These are phyloP conservation scores for Helianthus annuus DNA, from an alignment of 129 eudicot genomes.

Conservation along the genomic window DNA sequence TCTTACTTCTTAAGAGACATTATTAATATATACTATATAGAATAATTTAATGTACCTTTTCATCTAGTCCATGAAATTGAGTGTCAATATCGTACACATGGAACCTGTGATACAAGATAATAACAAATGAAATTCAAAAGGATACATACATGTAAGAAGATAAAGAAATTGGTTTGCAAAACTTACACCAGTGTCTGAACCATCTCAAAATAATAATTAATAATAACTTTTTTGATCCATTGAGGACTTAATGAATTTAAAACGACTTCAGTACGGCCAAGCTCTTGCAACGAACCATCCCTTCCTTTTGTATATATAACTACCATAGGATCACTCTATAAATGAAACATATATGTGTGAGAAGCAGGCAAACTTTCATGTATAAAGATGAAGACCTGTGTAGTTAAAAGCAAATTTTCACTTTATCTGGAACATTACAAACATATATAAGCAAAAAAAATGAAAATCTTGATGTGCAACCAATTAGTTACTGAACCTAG, in stretches of 20 bases:
- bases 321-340: constrained; percentile 97
- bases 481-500: not conserved
- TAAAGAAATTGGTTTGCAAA: constrained; percentile 4
- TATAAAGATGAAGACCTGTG: constrained; percentile 20
- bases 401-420: constrained; percentile 10
- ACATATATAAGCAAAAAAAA: constrained; percentile 3
- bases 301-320: constrained; percentile 72
- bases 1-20: not conserved
- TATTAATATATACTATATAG: constrained; percentile 21
- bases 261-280: constrained; percentile 94
- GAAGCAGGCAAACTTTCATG: constrained; percentile 28
- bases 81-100: constrained; percentile 92
- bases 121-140: constrained; percentile 14
- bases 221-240: constrained; percentile 69
- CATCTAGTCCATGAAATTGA: constrained; percentile 72
- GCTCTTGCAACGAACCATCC: constrained; percentile 85
- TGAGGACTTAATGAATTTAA: constrained; percentile 77
- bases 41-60: constrained; percentile 59
- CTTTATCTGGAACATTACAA: not conserved
- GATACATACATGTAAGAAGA: constrained; percentile 15
- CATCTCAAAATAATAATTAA: constrained; percentile 84
- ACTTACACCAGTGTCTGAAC: constrained; percentile 92
- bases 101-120: constrained; percentile 56
- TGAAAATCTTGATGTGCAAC: not conserved
- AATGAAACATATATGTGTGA: constrained; percentile 29